Percentiles rank a stretch among this genome's conserved stretches.
Evolutionary conservation across 192 early-diverging fungal species (phyloP).

Genomic region (Neocallimastix lanati): DNA sequence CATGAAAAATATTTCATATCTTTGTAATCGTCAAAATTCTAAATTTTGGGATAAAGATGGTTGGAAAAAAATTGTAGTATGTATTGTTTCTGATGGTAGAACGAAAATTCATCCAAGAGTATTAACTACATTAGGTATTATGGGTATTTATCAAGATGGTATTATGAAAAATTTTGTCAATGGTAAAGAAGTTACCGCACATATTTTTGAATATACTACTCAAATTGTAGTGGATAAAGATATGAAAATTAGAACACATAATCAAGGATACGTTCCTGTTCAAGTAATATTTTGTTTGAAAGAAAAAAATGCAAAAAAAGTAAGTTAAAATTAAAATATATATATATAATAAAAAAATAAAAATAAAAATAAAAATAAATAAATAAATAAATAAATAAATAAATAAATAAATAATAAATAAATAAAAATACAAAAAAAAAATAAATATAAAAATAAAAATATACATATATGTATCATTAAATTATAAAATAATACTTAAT

Average conservation of each 20-base stretch:
- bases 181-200: constrained; percentile 31
- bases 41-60: constrained; percentile 16
- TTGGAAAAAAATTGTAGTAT: constrained; percentile 82
- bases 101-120: constrained; percentile 61
- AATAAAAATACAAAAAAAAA: no score
- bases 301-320: constrained; percentile 52
- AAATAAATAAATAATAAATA: no score
- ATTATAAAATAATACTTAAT: no score
- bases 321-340: background rate
- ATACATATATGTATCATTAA: no score
- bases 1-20: background rate
- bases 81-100: constrained; percentile 80
- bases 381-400: no score
- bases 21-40: background rate
- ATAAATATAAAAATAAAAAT: no score
- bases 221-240: constrained; percentile 35
- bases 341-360: no score
- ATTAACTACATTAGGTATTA: constrained; percentile 57
- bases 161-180: constrained; percentile 50
- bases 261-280: constrained; percentile 41
- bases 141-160: constrained; percentile 75
- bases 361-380: no score
- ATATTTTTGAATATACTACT: constrained; percentile 24
- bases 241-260: constrained; percentile 26
- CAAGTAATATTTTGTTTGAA: constrained; percentile 66